A percentile compares a stretch with the other conserved stretches of the same genome.
These are phyloP conservation scores for Penicillium brasilianum DNA, from an alignment of 2,329 filamentous ascomycete genomes.

Conservation along the genomic window DNA sequence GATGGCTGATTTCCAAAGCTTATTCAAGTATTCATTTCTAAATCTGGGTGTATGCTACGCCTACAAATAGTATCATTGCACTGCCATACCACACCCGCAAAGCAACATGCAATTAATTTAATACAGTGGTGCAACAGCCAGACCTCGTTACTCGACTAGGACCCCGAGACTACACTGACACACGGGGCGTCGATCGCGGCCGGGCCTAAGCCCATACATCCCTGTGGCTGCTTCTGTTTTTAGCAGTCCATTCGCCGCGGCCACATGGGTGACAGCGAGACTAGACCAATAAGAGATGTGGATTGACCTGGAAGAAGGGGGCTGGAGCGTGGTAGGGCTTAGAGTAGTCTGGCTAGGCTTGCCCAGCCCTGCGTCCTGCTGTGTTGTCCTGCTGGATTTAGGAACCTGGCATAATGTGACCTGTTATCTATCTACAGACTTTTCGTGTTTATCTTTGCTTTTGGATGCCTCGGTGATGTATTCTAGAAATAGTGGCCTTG, in stretches of 20 bases:
- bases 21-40: background rate
- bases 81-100: background rate
- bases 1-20: background rate
- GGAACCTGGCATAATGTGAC: background rate
- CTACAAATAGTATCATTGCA: too few species aligned
- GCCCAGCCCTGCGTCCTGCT: background rate
- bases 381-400: background rate
- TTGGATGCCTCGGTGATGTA: background rate
- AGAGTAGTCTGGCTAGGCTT: background rate
- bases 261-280: constrained; percentile 20
- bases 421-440: background rate
- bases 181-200: background rate
- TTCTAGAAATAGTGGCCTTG: background rate
- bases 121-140: background rate
- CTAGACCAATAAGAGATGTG: background rate
- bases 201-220: background rate
- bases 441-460: background rate
- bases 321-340: background rate
- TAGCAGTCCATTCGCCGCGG: constrained; percentile 14
- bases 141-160: background rate
- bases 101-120: background rate
- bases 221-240: constrained; percentile 13
- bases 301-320: background rate
- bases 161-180: background rate
- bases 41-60: background rate